A percentile compares a stretch with the other conserved stretches of the same genome.
Conservation (phyloP, 345 rosid species). For the Euclidium syriacum region DNA sequence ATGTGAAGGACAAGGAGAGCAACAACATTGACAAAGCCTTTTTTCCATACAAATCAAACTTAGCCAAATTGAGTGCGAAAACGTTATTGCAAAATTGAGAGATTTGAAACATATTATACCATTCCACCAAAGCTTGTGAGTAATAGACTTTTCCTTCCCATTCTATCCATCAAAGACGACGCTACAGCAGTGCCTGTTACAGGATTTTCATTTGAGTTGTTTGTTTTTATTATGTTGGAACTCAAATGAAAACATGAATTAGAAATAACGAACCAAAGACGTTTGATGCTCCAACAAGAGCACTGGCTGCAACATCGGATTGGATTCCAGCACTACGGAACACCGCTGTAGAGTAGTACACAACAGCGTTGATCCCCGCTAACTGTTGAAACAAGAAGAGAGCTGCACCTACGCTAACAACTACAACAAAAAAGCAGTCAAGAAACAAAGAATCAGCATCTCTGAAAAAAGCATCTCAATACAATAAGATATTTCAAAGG, state of each 20-base stretch:
- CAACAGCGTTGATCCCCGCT: slow-evolving; percentile 99
- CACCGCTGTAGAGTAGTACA: slow-evolving; percentile 94
- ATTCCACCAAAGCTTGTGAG: slow-evolving; percentile 88
- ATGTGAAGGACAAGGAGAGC: slow-evolving; percentile 88
- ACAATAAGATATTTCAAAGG: neutral
- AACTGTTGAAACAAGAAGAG: slow-evolving; percentile 97
- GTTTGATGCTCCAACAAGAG: slow-evolving; percentile 96
- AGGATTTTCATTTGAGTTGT: neutral
- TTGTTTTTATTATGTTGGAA: neutral
- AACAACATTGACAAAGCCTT: slow-evolving; percentile 93
- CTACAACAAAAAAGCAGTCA: slow-evolving; percentile 45
- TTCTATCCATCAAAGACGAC: slow-evolving; percentile 94
- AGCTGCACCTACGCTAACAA: slow-evolving; percentile 96
- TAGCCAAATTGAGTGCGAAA: neutral
- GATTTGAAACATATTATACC: slow-evolving; percentile 43
- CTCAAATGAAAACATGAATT: neutral
- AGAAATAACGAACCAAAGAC: slow-evolving; percentile 57
- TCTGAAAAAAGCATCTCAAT: too few relatives aligned
- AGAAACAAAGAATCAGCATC: neutral
- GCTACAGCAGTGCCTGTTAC: slow-evolving; percentile 86
- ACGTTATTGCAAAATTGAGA: neutral
- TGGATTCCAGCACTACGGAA: slow-evolving; percentile 86
- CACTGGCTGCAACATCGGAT: slow-evolving; percentile 99
- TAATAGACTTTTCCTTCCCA: slow-evolving; percentile 93
- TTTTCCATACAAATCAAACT: neutral